phyloP scores from a whole-genome alignment of 495 filamentous ascomycete species.

The Podospora fimiseda region DNA sequence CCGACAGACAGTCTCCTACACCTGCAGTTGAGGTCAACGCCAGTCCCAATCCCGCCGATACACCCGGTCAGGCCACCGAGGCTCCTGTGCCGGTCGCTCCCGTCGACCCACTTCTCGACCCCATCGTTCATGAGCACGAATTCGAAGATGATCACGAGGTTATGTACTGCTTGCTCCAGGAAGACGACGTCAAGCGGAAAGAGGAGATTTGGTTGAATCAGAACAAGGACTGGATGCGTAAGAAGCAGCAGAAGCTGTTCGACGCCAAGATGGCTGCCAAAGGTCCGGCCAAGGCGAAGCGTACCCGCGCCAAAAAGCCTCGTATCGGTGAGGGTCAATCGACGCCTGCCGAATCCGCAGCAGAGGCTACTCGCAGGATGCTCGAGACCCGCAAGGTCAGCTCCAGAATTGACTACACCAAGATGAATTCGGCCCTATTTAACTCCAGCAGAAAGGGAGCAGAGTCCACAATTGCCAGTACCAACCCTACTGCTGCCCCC shows the following conservation, averaged over 20 bases:
- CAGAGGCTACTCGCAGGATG: conserved; percentile 69
- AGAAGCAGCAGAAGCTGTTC: conserved; percentile 69
- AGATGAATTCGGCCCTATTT: conserved; percentile 54
- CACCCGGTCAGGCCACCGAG: neutral
- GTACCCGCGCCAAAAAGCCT: conserved; percentile 45
- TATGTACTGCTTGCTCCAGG: conserved; percentile 61
- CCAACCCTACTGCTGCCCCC: conserved; percentile 13
- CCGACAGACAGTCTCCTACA: conserved; percentile 9
- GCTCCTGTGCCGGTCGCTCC: no score
- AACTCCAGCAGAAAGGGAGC: conserved; percentile 17
- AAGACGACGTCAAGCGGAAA: conserved; percentile 66
- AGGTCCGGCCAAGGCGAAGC: conserved; percentile 42
- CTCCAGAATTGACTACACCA: conserved; percentile 78
- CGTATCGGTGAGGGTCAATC: conserved; percentile 54
- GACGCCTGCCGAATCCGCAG: conserved; percentile 51
- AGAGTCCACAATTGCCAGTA: no score
- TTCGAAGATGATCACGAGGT: conserved; percentile 88
- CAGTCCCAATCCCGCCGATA: neutral
- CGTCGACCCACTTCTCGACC: conserved; percentile 18
- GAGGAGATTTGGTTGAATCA: conserved; percentile 89
- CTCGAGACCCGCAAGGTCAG: conserved; percentile 64
- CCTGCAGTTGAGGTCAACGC: neutral
- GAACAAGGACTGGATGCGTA: conserved; percentile 83
- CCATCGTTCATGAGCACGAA: conserved; percentile 64
- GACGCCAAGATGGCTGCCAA: conserved; percentile 56